Conservation (phyloP, 495 filamentous ascomycete genomes). For the Annulohypoxylon maeteangense region DNA sequence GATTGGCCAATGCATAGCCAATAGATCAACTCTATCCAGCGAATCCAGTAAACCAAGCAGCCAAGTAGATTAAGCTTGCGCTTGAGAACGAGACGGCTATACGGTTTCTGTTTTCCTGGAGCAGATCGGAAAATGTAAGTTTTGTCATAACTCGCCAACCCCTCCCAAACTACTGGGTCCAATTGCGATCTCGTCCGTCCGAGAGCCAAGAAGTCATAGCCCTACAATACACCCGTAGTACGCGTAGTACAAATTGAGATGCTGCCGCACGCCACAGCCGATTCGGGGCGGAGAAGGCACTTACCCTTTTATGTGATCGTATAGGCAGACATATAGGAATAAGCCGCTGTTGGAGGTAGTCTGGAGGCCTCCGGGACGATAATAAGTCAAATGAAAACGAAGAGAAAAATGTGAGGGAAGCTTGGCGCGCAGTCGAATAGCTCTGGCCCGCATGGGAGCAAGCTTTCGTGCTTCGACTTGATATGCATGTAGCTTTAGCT, state of each 20-base stretch:
- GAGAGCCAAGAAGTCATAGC: conserved; percentile 37
- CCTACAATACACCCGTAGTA: conserved; percentile 28
- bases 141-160: conserved; percentile 32
- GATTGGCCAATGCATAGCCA: conserved; percentile 15
- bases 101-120: conserved; percentile 9
- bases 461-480: conserved; percentile 38
- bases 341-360: conserved; percentile 20
- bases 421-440: conserved; percentile 35
- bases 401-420: conserved; percentile 16
- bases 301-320: conserved; percentile 23
- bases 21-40: not conserved
- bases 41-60: not conserved
- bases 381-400: conserved; percentile 23
- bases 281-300: conserved; percentile 25
- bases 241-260: conserved; percentile 33
- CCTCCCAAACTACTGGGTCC: conserved; percentile 42
- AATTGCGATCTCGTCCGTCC: conserved; percentile 36
- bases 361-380: conserved; percentile 36
- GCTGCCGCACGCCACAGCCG: conserved; percentile 9
- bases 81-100: conserved; percentile 5
- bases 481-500: conserved; percentile 43
- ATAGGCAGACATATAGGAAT: conserved; percentile 21
- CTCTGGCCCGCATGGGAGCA: conserved; percentile 28
- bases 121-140: conserved; percentile 23
- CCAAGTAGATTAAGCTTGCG: not conserved